Conservation (phyloP, 2,329 filamentous ascomycete species). For the Arachnopeziza araneosa region DNA sequence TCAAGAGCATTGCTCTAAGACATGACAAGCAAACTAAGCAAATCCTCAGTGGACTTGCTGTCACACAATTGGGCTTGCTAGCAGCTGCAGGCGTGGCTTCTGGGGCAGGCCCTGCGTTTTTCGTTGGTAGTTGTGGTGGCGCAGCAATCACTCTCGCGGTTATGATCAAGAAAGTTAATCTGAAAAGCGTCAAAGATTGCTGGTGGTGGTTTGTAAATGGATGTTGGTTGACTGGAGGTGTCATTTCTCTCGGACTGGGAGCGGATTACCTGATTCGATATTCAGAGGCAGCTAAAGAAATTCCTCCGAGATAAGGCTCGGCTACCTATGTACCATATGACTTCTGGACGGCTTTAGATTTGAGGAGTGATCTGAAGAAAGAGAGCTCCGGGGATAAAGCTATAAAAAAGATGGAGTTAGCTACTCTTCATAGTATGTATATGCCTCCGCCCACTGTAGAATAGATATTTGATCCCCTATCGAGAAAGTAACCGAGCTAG, state of each 20-base stretch:
- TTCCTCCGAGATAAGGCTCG: neutral
- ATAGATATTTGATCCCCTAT: too few species aligned
- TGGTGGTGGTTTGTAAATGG: slow-evolving; percentile 76
- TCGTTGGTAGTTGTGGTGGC: slow-evolving; percentile 61
- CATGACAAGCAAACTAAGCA: slow-evolving; percentile 73
- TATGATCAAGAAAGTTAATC: slow-evolving; percentile 63
- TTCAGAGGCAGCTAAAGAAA: slow-evolving; percentile 3
- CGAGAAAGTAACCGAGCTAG: too few species aligned
- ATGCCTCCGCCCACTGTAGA: too few species aligned
- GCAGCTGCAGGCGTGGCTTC: slow-evolving; percentile 62
- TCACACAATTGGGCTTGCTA: slow-evolving; percentile 63
- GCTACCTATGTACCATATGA: neutral
- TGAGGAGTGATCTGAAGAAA: too few species aligned
- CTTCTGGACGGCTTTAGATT: too few species aligned
- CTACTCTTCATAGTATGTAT: too few species aligned
- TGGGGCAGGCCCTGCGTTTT: slow-evolving; percentile 65
- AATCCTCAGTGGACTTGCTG: slow-evolving; percentile 65
- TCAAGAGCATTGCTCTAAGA: slow-evolving; percentile 80
- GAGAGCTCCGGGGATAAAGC: too few species aligned
- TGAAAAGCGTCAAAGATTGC: slow-evolving; percentile 61
- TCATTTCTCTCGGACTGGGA: slow-evolving; percentile 52
- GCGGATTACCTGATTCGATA: slow-evolving; percentile 54
- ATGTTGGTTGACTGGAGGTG: slow-evolving; percentile 62
- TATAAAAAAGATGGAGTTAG: too few species aligned
- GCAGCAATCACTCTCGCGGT: slow-evolving; percentile 53